These are phyloP conservation scores for Wickerhamiella pararugosa DNA, from an alignment of 1,139 yeast genomes.

Conservation along the genomic window DNA sequence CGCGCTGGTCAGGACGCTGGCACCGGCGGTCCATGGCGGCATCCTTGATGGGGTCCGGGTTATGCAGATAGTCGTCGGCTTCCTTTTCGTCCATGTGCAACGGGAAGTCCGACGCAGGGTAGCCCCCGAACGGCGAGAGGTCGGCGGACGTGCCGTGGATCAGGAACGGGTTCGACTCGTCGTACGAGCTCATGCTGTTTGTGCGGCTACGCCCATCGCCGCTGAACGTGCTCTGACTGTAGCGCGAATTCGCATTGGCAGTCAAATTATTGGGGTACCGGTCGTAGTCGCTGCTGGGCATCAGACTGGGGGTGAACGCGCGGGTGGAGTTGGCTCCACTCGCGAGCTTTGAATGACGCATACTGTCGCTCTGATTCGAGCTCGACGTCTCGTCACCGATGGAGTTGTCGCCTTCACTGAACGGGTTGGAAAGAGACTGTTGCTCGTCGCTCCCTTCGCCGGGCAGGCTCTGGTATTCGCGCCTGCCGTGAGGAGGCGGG, in stretches of 20 bases:
- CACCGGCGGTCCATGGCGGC: constrained; percentile 55
- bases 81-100: constrained; percentile 77
- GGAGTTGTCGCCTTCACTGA: constrained; percentile 17
- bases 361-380: constrained; percentile 5
- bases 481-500: constrained; percentile 14
- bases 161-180: constrained; percentile 16
- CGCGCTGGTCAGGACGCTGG: constrained; percentile 35
- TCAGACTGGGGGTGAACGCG: constrained; percentile 11
- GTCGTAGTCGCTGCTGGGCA: constrained; percentile 22
- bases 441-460: constrained; percentile 12
- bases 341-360: neutral
- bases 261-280: constrained; percentile 25
- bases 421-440: constrained; percentile 18
- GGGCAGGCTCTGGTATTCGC: constrained; percentile 16
- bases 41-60: constrained; percentile 84
- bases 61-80: constrained; percentile 81
- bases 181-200: constrained; percentile 7
- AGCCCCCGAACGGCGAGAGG: constrained; percentile 81
- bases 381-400: constrained; percentile 7
- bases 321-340: constrained; percentile 3
- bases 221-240: constrained; percentile 7
- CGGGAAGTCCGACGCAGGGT: constrained; percentile 80
- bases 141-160: constrained; percentile 19
- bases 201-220: constrained; percentile 6
- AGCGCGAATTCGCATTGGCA: constrained; percentile 7